Percentiles rank a stretch among this genome's conserved stretches.
Evolutionary conservation across 2,329 filamentous ascomycete genomes (phyloP).

Genomic region (Trichoderma aggressivum): DNA sequence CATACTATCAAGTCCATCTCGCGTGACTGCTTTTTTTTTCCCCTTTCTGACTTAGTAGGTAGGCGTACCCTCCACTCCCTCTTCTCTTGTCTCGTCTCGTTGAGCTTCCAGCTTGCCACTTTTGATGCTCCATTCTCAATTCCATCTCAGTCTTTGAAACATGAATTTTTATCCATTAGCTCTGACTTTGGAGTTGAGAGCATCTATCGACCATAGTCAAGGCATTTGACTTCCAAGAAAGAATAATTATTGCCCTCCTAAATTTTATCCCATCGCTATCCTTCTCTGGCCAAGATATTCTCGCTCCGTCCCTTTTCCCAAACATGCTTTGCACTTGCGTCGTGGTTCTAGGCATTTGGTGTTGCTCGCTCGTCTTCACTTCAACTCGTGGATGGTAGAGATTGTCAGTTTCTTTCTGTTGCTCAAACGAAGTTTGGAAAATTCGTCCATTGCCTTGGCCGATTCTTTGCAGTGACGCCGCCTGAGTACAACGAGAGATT

Average conservation of each 20-base stretch:
- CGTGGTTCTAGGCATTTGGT: neutral
- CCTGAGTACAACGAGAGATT: neutral
- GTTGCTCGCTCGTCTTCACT: neutral
- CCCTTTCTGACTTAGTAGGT: neutral
- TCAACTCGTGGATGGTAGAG: neutral
- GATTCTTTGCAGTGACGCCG: neutral
- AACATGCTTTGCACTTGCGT: neutral
- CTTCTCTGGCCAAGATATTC: neutral
- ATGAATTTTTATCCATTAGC: neutral
- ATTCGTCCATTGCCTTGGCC: neutral
- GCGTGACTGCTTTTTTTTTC: neutral
- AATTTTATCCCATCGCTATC: neutral
- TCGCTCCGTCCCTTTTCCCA: neutral
- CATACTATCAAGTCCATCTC: neutral
- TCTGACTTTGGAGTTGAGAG: neutral
- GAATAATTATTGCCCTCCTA: neutral
- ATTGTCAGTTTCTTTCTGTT: neutral
- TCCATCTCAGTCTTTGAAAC: neutral
- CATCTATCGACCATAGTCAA: neutral
- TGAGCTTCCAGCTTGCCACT: neutral
- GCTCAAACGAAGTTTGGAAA: neutral
- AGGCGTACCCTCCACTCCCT: neutral
- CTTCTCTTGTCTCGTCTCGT: neutral
- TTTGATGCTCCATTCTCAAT: neutral
- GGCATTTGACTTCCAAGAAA: neutral